These are phyloP conservation scores for Marchantia paleacea DNA, from an alignment of 225 moss, liverwort and hornwort genomes.

Conservation along the genomic window DNA sequence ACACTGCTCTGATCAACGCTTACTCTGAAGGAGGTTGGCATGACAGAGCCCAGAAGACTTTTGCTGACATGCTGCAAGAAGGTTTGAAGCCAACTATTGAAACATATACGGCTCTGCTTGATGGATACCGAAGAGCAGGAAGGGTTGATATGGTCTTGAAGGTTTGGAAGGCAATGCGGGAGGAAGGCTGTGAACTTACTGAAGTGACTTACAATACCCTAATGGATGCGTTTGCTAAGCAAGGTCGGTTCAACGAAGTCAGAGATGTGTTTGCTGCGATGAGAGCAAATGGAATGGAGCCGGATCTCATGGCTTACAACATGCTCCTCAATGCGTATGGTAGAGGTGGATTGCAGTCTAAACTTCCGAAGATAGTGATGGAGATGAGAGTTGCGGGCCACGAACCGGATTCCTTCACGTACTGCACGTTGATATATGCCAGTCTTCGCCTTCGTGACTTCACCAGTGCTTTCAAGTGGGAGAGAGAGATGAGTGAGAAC, in stretches of 20 bases:
- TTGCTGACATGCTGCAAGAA: slow-evolving; percentile 69
- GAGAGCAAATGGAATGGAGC: slow-evolving; percentile 50
- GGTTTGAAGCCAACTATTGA: slow-evolving; percentile 72
- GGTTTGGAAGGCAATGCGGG: slow-evolving; percentile 76
- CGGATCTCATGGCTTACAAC: slow-evolving; percentile 80
- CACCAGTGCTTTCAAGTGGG: slow-evolving; percentile 66
- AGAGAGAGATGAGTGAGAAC: slow-evolving; percentile 62
- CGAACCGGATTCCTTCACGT: slow-evolving; percentile 76
- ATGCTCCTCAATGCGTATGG: slow-evolving; percentile 90
- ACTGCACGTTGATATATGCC: slow-evolving; percentile 81
- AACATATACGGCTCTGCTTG: slow-evolving; percentile 79
- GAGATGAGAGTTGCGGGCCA: slow-evolving; percentile 66
- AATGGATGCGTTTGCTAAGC: slow-evolving; percentile 82
- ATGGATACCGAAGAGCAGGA: slow-evolving; percentile 68
- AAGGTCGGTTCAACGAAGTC: slow-evolving; percentile 66
- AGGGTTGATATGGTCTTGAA: slow-evolving; percentile 56
- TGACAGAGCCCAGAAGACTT: slow-evolving; percentile 72
- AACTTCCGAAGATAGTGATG: slow-evolving; percentile 53
- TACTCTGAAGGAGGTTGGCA: slow-evolving; percentile 85
- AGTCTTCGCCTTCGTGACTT: slow-evolving; percentile 74
- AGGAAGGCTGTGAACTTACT: slow-evolving; percentile 57
- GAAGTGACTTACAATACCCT: slow-evolving; percentile 72
- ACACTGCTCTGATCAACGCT: slow-evolving; percentile 77
- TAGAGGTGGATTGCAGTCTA: slow-evolving; percentile 61
- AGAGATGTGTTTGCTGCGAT: slow-evolving; percentile 86